Conservation (phyloP, 2,329 filamentous ascomycete species). For the Hymenoscyphus occultus region DNA sequence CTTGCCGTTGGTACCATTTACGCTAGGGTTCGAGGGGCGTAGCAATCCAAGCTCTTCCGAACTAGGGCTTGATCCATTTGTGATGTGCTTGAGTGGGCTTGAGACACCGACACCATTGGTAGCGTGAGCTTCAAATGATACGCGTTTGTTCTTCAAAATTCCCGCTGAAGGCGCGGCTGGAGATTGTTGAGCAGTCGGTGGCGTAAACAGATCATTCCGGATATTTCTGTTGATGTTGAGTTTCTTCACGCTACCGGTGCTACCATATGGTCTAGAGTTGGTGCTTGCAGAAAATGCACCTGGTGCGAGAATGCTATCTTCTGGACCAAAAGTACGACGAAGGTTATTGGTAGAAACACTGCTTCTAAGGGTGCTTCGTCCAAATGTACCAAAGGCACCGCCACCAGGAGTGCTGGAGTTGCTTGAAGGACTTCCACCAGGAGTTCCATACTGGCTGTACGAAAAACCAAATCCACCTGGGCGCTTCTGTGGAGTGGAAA, state of each 20-base stretch:
- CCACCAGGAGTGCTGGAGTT: slow-evolving; percentile 50
- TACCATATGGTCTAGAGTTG: slow-evolving; percentile 62
- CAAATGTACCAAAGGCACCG: slow-evolving; percentile 42
- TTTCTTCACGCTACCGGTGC: slow-evolving; percentile 75
- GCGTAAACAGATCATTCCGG: slow-evolving; percentile 67
- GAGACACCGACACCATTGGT: slow-evolving; percentile 43
- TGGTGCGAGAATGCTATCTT: slow-evolving; percentile 82
- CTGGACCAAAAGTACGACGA: slow-evolving; percentile 73
- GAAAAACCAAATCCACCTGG: slow-evolving; percentile 93
- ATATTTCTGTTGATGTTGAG: slow-evolving; percentile 88
- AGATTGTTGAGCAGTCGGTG: slow-evolving; percentile 43
- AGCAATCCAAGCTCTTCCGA: slow-evolving; percentile 59
- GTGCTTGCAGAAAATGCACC: slow-evolving; percentile 76
- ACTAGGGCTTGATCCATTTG: slow-evolving; percentile 47
- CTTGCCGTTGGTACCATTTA: slow-evolving; percentile 45
- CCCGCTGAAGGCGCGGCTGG: slow-evolving; percentile 47
- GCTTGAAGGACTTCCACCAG: slow-evolving; percentile 49
- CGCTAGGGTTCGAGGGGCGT: slow-evolving; percentile 48
- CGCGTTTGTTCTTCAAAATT: slow-evolving; percentile 68
- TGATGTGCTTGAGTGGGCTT: slow-evolving; percentile 35
- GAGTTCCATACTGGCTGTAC: slow-evolving; percentile 79
- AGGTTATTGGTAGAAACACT: slow-evolving; percentile 87
- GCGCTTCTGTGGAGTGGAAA: slow-evolving; percentile 79
- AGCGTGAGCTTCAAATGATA: slow-evolving; percentile 80
- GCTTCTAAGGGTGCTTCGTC: slow-evolving; percentile 74